Conservation (phyloP, 176 grass and related monocot species). For the Oryza officinalis region DNA sequence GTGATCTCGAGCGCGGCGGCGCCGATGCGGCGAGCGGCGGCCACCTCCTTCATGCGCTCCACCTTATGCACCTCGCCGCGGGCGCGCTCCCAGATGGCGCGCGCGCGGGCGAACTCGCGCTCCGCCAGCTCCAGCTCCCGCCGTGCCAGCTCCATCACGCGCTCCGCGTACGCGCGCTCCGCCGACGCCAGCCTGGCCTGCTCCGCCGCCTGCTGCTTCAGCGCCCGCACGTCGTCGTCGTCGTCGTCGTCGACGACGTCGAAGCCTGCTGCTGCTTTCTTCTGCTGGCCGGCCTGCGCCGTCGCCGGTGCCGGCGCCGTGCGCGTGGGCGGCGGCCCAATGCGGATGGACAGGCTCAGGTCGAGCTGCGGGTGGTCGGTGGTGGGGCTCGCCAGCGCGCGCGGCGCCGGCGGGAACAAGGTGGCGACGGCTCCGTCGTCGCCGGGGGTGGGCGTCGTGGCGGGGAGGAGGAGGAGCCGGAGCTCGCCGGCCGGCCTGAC, state of each 20-base stretch:
- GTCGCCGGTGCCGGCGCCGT: background rate
- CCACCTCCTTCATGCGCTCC: conserved; percentile 68
- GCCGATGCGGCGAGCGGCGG: conserved; percentile 47
- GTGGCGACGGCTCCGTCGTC: background rate
- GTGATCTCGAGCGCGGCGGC: conserved; percentile 77
- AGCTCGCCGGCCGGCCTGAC: conserved; percentile 33
- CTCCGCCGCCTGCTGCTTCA: conserved; percentile 68
- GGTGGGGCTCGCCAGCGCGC: background rate
- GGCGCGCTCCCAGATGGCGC: conserved; percentile 71
- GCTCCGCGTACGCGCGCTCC: conserved; percentile 74
- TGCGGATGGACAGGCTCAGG: conserved; percentile 72
- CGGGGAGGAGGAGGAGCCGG: conserved; percentile 50
- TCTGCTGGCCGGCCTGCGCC: conserved; percentile 7
- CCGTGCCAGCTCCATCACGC: conserved; percentile 71
- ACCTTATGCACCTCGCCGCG: conserved; percentile 71
- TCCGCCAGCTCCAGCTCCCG: conserved; percentile 76
- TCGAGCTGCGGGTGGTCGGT: conserved; percentile 48
- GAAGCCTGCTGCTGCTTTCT: background rate
- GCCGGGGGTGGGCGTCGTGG: conserved; percentile 32
- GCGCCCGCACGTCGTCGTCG: conserved; percentile 29
- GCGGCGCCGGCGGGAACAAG: background rate
- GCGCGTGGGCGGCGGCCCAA: conserved; percentile 29
- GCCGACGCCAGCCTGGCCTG: conserved; percentile 64
- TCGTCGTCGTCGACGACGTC: background rate
- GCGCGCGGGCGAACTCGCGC: conserved; percentile 71